Percentiles rank a stretch among this genome's conserved stretches.
phyloP scores from a whole-genome alignment of 2,329 filamentous ascomycete species.

The Stagonosporopsis vannaccii region DNA sequence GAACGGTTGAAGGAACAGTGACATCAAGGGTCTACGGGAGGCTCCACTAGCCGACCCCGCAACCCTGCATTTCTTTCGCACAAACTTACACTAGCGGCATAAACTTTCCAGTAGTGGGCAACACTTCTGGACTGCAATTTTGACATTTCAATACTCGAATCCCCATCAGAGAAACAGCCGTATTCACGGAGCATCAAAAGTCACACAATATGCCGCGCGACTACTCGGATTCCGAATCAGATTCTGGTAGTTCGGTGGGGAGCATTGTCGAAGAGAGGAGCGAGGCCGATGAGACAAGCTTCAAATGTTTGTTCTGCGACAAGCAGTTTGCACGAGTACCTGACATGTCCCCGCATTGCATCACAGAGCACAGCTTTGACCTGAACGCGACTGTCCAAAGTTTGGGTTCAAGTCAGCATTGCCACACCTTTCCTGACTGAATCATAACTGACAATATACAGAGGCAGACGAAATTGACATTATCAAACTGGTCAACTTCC shows the following conservation, averaged over 20 bases:
- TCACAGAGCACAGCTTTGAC: slow-evolving; percentile 38
- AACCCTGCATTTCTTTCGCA: slow-evolving; percentile 34
- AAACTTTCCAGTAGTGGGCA: slow-evolving; percentile 28
- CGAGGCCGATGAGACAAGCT: slow-evolving; percentile 45
- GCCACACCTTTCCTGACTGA: slow-evolving; percentile 25
- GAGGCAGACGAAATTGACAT: slow-evolving; percentile 43
- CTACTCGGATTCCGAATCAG: slow-evolving; percentile 41
- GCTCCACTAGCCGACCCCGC: slow-evolving; percentile 30
- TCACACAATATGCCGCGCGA: slow-evolving; percentile 36
- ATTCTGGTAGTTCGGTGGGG: slow-evolving; percentile 43
- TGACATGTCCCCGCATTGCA: slow-evolving; percentile 41
- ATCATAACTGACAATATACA: slow-evolving; percentile 28
- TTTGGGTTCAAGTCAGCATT: slow-evolving; percentile 38
- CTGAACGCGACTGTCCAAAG: slow-evolving; percentile 36
- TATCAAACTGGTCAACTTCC: slow-evolving; percentile 56
- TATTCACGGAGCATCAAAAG: neutral
- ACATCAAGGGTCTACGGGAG: slow-evolving; percentile 15
- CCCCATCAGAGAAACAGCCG: neutral
- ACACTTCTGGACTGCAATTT: slow-evolving; percentile 8
- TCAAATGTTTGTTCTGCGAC: slow-evolving; percentile 48
- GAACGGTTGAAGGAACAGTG: neutral
- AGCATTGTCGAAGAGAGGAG: slow-evolving; percentile 46
- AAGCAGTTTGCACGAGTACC: slow-evolving; percentile 37
- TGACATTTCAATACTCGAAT: neutral
- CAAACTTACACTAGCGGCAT: slow-evolving; percentile 36